Evolutionary conservation across 176 grass and related monocot genomes (phyloP), one percentile per base, ranked within the genome.

Genomic region (Musa beccarii): DNA sequence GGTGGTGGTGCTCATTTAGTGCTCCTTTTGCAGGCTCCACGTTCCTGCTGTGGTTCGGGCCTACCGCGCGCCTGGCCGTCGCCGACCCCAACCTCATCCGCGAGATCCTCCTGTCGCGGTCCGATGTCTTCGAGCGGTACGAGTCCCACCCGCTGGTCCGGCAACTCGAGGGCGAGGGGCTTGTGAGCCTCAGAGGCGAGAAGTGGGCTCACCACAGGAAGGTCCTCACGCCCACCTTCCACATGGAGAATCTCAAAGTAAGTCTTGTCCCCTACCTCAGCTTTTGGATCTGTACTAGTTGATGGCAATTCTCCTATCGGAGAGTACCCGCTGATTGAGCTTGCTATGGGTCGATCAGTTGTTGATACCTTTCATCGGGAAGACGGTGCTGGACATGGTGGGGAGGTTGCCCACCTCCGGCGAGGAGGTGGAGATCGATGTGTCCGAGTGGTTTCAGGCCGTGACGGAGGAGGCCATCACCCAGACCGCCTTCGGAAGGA

Each of bases 401-500:
- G 86, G 87, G 17, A 89, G 89, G 80, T 91, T 91, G 88, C 66
- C 63, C 29, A 66, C 19, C 68, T 74, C 72, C 53, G 53, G 72
- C 72, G 88, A 99, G 82, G 86, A 99, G 80, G 86, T 99, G 17
- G 95, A 94, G 84, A 99, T 99, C 75, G 95, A 99, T 74, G 95
- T 94, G 76, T 85, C 90, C 8, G 95, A 99, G 54, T 99, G 95
- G 90, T 93, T 94, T 75, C 95, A 99, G 82, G 78, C 91, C 24
- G 90, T 99, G 23, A 94, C 95, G 1, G 95, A 99, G 84, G 95
- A 99, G 50, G 90, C 95, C 76, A 99, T 99, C 84, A 99, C 95
- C 2, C 95, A 83, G 9, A 87, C 90, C 23, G 90, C 95, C 34
- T 99, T 99, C 72, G 95, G 95, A 1, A 73, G 83, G 53, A 99